phyloP scores from a whole-genome alignment of 805 yeast genomes.

The Saccharomycopsis sp. region DNA sequence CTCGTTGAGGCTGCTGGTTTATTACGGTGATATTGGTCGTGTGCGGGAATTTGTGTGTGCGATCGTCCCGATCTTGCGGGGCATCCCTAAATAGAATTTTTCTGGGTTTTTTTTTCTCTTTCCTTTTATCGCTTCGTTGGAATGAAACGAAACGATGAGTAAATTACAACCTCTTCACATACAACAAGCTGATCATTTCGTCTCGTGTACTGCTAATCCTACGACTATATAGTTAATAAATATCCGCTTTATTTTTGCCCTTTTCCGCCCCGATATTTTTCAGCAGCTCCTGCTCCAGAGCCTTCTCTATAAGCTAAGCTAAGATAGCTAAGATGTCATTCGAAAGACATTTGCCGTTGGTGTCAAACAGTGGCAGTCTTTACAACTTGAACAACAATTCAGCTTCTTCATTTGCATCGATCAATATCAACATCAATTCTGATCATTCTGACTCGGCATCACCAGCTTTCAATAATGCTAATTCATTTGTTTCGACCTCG shows the following conservation, averaged over 20 bases:
- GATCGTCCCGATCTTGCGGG: not conserved
- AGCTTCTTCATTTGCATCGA: not conserved
- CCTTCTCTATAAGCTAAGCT: no score
- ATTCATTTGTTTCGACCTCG: not conserved
- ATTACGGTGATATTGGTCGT: not conserved
- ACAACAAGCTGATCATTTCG: not conserved
- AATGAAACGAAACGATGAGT: not conserved
- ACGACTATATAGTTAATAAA: no score
- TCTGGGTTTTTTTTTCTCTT: not conserved
- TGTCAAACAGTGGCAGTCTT: not conserved
- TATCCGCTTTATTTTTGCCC: no score
- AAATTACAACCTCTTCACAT: not conserved
- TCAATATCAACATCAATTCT: not conserved
- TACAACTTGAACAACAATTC: not conserved
- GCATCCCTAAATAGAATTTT: not conserved
- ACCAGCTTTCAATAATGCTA: not conserved
- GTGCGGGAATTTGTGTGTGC: not conserved
- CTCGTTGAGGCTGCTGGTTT: slow-evolving; percentile 4
- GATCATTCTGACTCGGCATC: not conserved
- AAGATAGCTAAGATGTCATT: slow-evolving; percentile 3
- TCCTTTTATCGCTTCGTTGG: not conserved
- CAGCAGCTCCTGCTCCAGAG: no score
- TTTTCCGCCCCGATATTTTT: no score
- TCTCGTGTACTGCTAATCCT: no score
- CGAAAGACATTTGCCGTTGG: slow-evolving; percentile 6